These are phyloP conservation scores for Sporisorium iseilematis-ciliati DNA, from an alignment of 1,284 basidiomycete genomes.

Conservation along the genomic window DNA sequence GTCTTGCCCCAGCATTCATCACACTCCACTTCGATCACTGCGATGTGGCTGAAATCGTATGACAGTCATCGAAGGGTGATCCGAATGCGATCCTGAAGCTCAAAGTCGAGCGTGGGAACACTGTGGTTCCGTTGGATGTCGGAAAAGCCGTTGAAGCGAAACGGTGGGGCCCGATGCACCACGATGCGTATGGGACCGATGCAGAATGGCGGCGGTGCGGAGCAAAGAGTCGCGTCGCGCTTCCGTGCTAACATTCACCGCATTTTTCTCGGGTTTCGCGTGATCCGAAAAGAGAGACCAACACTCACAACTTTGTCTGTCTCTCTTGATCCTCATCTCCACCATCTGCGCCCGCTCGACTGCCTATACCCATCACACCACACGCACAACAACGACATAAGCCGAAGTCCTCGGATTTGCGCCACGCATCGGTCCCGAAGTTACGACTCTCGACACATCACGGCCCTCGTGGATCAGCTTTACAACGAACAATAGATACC, in stretches of 20 bases:
- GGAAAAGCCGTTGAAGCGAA: neutral
- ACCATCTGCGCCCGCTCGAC: neutral
- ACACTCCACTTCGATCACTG: too few species aligned
- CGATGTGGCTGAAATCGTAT: too few species aligned
- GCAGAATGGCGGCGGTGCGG: neutral
- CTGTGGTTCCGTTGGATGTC: neutral
- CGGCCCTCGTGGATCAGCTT: neutral
- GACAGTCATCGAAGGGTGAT: too few species aligned
- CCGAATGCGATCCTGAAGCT: neutral
- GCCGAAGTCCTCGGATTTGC: neutral
- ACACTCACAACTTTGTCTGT: too few species aligned
- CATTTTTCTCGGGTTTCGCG: conserved; percentile 7
- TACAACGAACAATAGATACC: neutral
- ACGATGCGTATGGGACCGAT: neutral
- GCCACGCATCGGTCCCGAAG: neutral
- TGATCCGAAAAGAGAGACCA: conserved; percentile 17
- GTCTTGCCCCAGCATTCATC: neutral
- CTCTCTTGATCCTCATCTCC: neutral
- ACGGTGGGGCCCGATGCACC: neutral
- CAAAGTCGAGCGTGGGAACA: neutral
- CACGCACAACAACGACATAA: neutral
- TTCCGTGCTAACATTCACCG: conserved; percentile 22
- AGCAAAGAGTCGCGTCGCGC: conserved; percentile 48
- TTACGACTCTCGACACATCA: conserved; percentile 3
- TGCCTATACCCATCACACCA: neutral